phyloP scores from a whole-genome alignment of 306 rosid species.

The Styphnolobium japonicum region DNA sequence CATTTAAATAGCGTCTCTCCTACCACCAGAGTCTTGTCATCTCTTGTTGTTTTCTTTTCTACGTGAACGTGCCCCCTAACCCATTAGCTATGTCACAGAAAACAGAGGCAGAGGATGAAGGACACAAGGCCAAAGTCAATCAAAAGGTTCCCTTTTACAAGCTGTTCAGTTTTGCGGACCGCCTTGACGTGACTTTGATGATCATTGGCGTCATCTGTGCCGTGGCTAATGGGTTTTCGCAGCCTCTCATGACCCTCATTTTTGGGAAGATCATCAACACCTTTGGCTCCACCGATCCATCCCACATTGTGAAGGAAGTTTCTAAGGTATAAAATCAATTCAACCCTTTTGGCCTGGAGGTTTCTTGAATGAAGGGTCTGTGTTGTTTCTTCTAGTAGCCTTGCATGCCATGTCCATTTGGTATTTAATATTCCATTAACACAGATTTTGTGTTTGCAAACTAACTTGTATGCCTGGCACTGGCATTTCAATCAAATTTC shows the following conservation, averaged over 20 bases:
- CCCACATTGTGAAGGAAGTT: conserved; percentile 31
- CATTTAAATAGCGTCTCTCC: no score
- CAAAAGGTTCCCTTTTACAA: conserved; percentile 54
- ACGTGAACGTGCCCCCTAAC: no score
- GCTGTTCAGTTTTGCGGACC: conserved; percentile 75
- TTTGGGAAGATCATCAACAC: conserved; percentile 59
- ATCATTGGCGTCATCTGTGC: conserved; percentile 51
- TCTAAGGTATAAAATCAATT: no score
- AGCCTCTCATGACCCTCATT: conserved; percentile 70
- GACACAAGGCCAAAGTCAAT: neutral
- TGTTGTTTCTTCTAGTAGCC: neutral
- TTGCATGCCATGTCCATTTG: neutral
- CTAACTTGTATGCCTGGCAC: neutral
- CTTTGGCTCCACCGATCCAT: conserved; percentile 45
- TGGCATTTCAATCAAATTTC: conserved; percentile 17
- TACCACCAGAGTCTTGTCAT: no score
- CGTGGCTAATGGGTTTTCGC: conserved; percentile 51
- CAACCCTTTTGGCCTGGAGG: no score
- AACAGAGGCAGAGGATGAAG: neutral
- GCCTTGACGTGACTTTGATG: conserved; percentile 50
- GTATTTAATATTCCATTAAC: neutral
- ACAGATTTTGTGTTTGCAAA: neutral
- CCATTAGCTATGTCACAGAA: neutral
- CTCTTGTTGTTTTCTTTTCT: no score
- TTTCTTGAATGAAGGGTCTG: neutral